Evolutionary conservation across 169 alveolate species (phyloP).

Genomic region (Eimeria necatrix): DNA sequence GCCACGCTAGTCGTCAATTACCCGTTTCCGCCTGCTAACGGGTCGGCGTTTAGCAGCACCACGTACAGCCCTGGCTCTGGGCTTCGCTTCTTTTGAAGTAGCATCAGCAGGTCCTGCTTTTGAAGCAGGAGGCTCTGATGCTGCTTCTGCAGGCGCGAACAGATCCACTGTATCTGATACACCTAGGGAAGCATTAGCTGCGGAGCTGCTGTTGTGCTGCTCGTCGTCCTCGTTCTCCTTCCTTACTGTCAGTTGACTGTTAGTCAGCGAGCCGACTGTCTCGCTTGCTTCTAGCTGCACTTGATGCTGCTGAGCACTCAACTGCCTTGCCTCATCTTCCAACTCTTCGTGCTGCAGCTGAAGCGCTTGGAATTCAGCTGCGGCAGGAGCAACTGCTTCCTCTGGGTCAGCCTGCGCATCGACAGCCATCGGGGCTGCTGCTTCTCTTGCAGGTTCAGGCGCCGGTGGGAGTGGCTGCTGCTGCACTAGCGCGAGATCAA

Average conservation of each 20-base stretch:
- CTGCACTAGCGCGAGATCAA: conserved; percentile 68
- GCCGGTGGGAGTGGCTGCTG: conserved; percentile 61
- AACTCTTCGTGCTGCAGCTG: conserved; percentile 30
- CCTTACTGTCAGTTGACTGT: background rate
- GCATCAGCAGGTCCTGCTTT: background rate
- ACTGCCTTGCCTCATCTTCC: conserved; percentile 3
- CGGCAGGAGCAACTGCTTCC: background rate
- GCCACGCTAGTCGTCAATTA: conserved; percentile 14
- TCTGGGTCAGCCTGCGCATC: conserved; percentile 11
- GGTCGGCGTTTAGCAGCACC: conserved; percentile 67
- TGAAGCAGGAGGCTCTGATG: background rate
- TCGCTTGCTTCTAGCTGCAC: background rate
- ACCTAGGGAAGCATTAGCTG: background rate
- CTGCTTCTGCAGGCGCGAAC: conserved; percentile 53
- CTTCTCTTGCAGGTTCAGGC: conserved; percentile 26
- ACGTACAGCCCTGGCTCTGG: conserved; percentile 62
- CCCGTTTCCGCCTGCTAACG: conserved; percentile 52
- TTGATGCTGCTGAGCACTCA: conserved; percentile 36
- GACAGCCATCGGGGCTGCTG: conserved; percentile 41
- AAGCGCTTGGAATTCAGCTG: background rate
- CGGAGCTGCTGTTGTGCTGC: background rate
- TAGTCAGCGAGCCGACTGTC: background rate
- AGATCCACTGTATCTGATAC: background rate
- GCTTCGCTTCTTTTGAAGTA: conserved; percentile 12
- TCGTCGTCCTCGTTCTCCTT: background rate